Evolutionary conservation across 1,284 basidiomycete species (phyloP).

Genomic region (Afroboletus lepidellus): DNA sequence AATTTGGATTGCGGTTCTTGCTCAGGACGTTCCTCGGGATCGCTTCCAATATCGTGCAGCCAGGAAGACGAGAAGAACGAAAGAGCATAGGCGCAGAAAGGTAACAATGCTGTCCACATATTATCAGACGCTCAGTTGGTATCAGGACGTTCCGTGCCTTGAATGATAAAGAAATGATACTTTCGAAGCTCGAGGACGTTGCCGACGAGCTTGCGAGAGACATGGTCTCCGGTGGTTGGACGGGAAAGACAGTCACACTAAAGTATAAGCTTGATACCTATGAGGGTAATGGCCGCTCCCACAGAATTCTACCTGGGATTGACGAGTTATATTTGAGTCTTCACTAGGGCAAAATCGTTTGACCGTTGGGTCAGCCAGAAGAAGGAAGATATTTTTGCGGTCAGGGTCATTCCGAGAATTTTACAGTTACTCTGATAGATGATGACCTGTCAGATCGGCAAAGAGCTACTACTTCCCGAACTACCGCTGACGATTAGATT

Average conservation of each 20-base stretch:
- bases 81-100: constrained; percentile 91
- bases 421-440: constrained; percentile 3
- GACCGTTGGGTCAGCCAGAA: constrained; percentile 68
- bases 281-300: constrained; percentile 55
- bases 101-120: constrained; percentile 37
- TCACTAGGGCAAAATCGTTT: constrained; percentile 79
- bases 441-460: constrained; percentile 58
- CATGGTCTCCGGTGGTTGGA: constrained; percentile 69
- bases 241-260: constrained; percentile 73
- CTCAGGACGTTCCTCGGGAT: constrained; percentile 82
- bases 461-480: constrained; percentile 79
- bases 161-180: constrained; percentile 61
- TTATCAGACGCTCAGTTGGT: neutral
- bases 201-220: constrained; percentile 79
- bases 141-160: constrained; percentile 75
- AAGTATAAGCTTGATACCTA: constrained; percentile 82
- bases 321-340: constrained; percentile 46
- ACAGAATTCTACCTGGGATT: neutral
- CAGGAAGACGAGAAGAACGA: constrained; percentile 72
- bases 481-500: constrained; percentile 75
- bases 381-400: constrained; percentile 77
- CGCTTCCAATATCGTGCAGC: constrained; percentile 76
- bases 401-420: constrained; percentile 28
- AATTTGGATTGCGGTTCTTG: constrained; percentile 74
- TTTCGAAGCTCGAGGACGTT: constrained; percentile 75